These are phyloP conservation scores for Ceratobasidium sp. DNA, from an alignment of 1,284 basidiomycete genomes.

Conservation along the genomic window DNA sequence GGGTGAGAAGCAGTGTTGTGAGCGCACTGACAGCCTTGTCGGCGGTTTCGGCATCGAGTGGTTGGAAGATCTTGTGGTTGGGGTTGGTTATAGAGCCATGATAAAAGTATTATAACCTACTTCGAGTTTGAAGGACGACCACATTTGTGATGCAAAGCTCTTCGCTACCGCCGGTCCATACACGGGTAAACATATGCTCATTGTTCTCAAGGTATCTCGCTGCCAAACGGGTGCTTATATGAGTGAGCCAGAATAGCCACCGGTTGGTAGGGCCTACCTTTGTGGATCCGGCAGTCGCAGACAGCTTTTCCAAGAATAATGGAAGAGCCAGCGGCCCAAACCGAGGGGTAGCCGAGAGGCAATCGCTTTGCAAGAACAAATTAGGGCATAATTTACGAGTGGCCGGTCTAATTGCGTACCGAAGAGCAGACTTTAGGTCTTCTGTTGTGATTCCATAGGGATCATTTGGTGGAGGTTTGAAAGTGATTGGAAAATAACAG, in stretches of 20 bases:
- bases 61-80: constrained; percentile 79
- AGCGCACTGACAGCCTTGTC: constrained; percentile 72
- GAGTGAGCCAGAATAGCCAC: not conserved
- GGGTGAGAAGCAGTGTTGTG: constrained; percentile 72
- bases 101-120: constrained; percentile 52
- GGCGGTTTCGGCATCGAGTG: constrained; percentile 77
- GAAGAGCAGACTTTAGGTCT: constrained; percentile 78
- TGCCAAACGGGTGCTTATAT: constrained; percentile 49
- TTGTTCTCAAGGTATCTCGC: constrained; percentile 82
- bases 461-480: constrained; percentile 92
- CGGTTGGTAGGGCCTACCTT: constrained; percentile 63
- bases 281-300: constrained; percentile 78
- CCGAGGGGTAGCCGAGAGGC: constrained; percentile 78
- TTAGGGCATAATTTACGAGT: not conserved
- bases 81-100: not conserved
- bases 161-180: constrained; percentile 74
- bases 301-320: constrained; percentile 91
- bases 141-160: constrained; percentile 74
- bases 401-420: constrained; percentile 52
- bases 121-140: constrained; percentile 89
- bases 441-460: constrained; percentile 92
- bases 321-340: constrained; percentile 89
- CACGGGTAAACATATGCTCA: constrained; percentile 77
- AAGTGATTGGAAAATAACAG: constrained; percentile 99
- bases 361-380: constrained; percentile 47